A percentile compares a stretch with the other conserved stretches of the same genome.
These are phyloP conservation scores for Hansfordia pulvinata DNA, from an alignment of 2,329 filamentous ascomycete genomes.

Conservation along the genomic window DNA sequence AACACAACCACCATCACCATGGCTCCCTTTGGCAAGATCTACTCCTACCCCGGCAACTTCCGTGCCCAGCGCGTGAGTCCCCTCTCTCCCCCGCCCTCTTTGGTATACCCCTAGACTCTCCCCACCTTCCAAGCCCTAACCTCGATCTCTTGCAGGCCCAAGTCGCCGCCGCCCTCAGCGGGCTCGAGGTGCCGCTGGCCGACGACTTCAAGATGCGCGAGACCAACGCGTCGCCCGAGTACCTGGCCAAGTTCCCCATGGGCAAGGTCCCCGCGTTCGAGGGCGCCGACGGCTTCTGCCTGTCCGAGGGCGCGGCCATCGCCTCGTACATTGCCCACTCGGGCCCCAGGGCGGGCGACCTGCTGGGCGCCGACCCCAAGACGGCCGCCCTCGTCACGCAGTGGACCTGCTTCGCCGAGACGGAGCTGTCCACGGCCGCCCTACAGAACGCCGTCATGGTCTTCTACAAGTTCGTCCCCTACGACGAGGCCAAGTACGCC, in stretches of 20 bases:
- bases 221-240: constrained; percentile 29
- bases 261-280: constrained; percentile 37
- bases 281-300: constrained; percentile 27
- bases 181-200: constrained; percentile 18
- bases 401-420: constrained; percentile 29
- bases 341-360: constrained; percentile 27
- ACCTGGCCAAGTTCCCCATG: constrained; percentile 33
- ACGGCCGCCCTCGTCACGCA: constrained; percentile 26
- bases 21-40: constrained; percentile 25
- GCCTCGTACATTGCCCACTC: constrained; percentile 28
- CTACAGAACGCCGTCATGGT: constrained; percentile 12
- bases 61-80: constrained; percentile 20
- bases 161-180: constrained; percentile 23
- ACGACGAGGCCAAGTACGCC: constrained; percentile 13
- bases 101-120: background rate
- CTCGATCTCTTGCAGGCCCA: constrained; percentile 12
- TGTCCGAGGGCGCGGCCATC: constrained; percentile 33
- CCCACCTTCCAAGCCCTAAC: background rate
- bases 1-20: constrained; percentile 12
- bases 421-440: constrained; percentile 15
- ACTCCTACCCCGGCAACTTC: constrained; percentile 21
- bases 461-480: constrained; percentile 14
- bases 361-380: constrained; percentile 26
- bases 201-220: constrained; percentile 25
- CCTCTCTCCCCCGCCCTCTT: background rate